phyloP scores from a whole-genome alignment of 441 rosid species.

The Flueggea neowawraea region DNA sequence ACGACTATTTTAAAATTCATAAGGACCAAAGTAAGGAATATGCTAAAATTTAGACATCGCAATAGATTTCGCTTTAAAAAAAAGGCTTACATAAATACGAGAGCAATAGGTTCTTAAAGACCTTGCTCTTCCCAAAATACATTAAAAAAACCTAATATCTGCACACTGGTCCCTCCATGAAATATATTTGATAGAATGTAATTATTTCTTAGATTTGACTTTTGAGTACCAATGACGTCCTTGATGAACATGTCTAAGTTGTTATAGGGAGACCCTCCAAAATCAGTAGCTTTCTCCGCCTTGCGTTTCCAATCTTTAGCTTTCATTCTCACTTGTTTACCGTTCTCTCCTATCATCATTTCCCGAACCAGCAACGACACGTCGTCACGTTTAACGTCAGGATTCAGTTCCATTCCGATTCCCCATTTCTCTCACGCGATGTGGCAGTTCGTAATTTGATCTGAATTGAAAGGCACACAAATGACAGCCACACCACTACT shows the following conservation, averaged over 20 bases:
- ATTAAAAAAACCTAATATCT: too few species aligned
- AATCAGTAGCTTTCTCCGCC: conserved; percentile 14
- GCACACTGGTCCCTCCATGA: too few species aligned
- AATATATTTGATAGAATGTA: too few species aligned
- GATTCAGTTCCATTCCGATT: conserved; percentile 41
- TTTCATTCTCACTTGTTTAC: conserved; percentile 20
- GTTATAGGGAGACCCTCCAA: conserved; percentile 20
- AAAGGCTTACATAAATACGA: too few species aligned
- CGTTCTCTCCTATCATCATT: conserved; percentile 24
- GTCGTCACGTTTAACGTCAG: conserved; percentile 32
- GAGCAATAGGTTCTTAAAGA: too few species aligned
- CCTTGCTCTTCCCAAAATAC: too few species aligned
- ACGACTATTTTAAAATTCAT: too few species aligned
- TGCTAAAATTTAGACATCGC: too few species aligned
- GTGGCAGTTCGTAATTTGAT: conserved; percentile 48
- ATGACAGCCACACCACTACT: conserved; percentile 41
- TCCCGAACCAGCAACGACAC: conserved; percentile 11
- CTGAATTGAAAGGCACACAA: conserved; percentile 54
- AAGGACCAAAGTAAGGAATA: too few species aligned
- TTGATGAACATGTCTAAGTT: conserved; percentile 2
- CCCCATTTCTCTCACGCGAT: conserved; percentile 42
- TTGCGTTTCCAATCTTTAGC: conserved; percentile 26
- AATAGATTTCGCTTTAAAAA: too few species aligned
- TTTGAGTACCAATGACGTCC: too few species aligned
- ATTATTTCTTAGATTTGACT: too few species aligned